phyloP scores from a whole-genome alignment of 1,139 yeast genomes.

The Hansenula lynferdii region DNA sequence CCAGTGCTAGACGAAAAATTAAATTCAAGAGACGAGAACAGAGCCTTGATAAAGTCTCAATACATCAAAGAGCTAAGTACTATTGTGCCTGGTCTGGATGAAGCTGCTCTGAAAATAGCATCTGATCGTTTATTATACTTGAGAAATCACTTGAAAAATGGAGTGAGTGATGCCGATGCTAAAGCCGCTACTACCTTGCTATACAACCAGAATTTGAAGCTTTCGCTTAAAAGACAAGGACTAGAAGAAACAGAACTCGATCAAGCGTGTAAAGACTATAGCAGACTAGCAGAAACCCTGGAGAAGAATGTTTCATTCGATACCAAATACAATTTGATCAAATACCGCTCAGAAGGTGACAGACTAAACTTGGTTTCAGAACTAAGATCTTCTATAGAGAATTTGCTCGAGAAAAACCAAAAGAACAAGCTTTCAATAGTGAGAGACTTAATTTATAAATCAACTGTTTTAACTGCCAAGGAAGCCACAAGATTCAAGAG shows the following conservation, averaged over 20 bases:
- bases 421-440: conserved; percentile 30
- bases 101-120: conserved; percentile 34
- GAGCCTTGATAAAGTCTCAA: conserved; percentile 26
- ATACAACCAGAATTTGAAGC: conserved; percentile 41
- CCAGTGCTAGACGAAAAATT: conserved; percentile 41
- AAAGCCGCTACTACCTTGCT: conserved; percentile 50
- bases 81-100: conserved; percentile 29
- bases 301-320: conserved; percentile 33
- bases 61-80: conserved; percentile 24
- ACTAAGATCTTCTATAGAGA: conserved; percentile 25
- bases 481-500: conserved; percentile 36
- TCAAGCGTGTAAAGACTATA: conserved; percentile 24
- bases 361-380: conserved; percentile 26
- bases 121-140: conserved; percentile 48
- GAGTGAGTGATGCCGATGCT: conserved; percentile 51
- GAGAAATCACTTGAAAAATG: conserved; percentile 44
- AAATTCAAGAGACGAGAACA: conserved; percentile 34
- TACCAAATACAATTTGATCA: conserved; percentile 31
- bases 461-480: conserved; percentile 32
- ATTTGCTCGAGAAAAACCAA: conserved; percentile 19
- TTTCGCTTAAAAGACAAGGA: conserved; percentile 38
- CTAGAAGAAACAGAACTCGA: conserved; percentile 30
- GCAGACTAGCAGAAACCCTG: conserved; percentile 23
- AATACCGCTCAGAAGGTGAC: conserved; percentile 32
- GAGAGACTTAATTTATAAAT: conserved; percentile 28